Evolutionary conservation across 2,329 filamentous ascomycete genomes (phyloP).

Genomic region (Penicillium griseofulvum): DNA sequence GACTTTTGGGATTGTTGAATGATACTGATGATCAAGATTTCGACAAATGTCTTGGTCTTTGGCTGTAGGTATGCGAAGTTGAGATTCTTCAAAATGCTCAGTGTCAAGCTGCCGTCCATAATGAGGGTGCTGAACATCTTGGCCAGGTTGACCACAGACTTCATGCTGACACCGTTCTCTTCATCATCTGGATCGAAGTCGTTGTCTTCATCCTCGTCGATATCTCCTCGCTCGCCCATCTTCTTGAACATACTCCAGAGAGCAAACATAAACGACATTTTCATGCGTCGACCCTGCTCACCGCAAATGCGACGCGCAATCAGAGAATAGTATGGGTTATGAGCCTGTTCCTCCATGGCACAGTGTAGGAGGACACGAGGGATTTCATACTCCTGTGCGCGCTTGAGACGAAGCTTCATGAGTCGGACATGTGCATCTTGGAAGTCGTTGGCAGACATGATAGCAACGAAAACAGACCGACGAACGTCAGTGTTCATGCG

Average conservation of each 20-base stretch:
- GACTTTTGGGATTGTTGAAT: slow-evolving; percentile 64
- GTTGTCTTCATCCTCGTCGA: slow-evolving; percentile 62
- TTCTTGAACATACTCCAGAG: slow-evolving; percentile 82
- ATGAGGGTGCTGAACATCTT: slow-evolving; percentile 65
- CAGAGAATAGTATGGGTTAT: slow-evolving; percentile 92
- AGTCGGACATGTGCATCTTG: slow-evolving; percentile 80
- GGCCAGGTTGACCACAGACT: slow-evolving; percentile 65
- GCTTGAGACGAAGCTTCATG: slow-evolving; percentile 79
- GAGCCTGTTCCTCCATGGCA: slow-evolving; percentile 73
- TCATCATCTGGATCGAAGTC: slow-evolving; percentile 54
- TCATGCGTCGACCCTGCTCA: slow-evolving; percentile 64
- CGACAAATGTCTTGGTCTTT: slow-evolving; percentile 74
- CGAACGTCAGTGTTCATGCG: slow-evolving; percentile 85
- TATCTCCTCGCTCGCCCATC: slow-evolving; percentile 68
- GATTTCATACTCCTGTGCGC: slow-evolving; percentile 80
- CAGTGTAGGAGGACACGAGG: slow-evolving; percentile 85
- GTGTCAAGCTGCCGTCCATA: slow-evolving; percentile 56
- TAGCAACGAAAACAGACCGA: slow-evolving; percentile 86
- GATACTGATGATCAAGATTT: slow-evolving; percentile 73
- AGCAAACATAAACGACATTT: slow-evolving; percentile 81
- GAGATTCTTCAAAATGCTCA: slow-evolving; percentile 61
- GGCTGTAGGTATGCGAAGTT: slow-evolving; percentile 75
- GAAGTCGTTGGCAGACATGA: slow-evolving; percentile 80
- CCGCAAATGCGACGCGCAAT: slow-evolving; percentile 75
- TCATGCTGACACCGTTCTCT: slow-evolving; percentile 50